Base-by-base conservation (phyloP, 1,284 basidiomycete genomes). In the Schizophyllum amplum region DNA sequence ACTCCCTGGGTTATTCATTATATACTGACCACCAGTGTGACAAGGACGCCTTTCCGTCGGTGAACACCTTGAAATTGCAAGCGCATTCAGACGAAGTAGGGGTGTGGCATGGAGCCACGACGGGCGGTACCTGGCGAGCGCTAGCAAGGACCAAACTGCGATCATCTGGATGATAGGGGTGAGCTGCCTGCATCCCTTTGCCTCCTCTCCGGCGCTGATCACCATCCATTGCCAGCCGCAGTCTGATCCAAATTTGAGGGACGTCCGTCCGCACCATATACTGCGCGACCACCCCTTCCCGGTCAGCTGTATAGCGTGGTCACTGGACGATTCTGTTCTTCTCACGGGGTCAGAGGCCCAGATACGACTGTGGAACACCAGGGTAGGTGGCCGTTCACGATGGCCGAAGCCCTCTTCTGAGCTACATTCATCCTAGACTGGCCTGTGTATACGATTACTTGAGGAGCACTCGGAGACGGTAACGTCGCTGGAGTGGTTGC, bases 61-160 rank as follows among this genome's bases (percentile, higher is more conserved):
- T 87, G 24, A 93, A 90, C 6, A 93, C 92, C 1, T 86, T 88
- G 23, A 86, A 94, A 47, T 75, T 98, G 52, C 80, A 86, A 47
- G 90, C 87, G 26, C 96, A 99, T 71, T 80, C 78, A 13, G 92
- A 98, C 67, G 94, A 99, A 69, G 94, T 99, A 98, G 96, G 95
- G 86, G 90, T 65, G 73, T 98, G 60, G 88, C 88, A 67, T 99
- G 95, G 92, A 97, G 94, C 69, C 91, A 94, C 65, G 86, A 89
- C 67, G 96, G 97, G 4, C 73, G 73, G 52, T 86, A 82, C 65
- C 78, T 99, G 42, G 97, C 95, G 15, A 94, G 87, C 61, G 91
- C 88, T 33, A 90, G 95, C 59, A 90, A 83, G 67, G 95, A 98
- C 70, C 84, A 83, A 72, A 80, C 80, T 2, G 93, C 91, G 6